phyloP scores from a whole-genome alignment of 2,329 filamentous ascomycete species.

The Ophiobolus disseminans region DNA sequence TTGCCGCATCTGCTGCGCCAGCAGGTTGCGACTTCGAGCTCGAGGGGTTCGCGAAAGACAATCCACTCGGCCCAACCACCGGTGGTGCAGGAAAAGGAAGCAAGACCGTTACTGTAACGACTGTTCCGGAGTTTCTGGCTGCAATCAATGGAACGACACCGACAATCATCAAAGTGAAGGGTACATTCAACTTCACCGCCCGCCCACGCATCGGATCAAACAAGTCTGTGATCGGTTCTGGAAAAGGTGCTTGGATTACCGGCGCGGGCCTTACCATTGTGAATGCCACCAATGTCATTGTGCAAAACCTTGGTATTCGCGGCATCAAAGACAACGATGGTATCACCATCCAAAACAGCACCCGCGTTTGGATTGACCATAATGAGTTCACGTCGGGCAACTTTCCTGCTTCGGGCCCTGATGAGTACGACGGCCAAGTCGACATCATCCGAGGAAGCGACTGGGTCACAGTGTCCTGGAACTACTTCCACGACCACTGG shows the following conservation, averaged over 20 bases:
- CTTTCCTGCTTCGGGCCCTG: constrained; percentile 65
- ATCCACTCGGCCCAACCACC: constrained; percentile 42
- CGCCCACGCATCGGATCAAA: constrained; percentile 57
- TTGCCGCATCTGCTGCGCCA: constrained; percentile 26
- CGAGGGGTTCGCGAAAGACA: constrained; percentile 44
- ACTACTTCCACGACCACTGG: constrained; percentile 65
- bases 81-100: constrained; percentile 39
- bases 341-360: constrained; percentile 65
- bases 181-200: constrained; percentile 51
- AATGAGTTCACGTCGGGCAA: constrained; percentile 69
- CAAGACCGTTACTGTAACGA: constrained; percentile 38
- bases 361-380: constrained; percentile 70
- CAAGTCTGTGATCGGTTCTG: constrained; percentile 50
- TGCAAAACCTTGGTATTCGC: constrained; percentile 67
- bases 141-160: constrained; percentile 36
- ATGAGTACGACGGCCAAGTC: constrained; percentile 68
- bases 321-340: constrained; percentile 66
- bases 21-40: constrained; percentile 33
- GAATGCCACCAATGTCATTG: constrained; percentile 64
- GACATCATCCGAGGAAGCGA: constrained; percentile 70
- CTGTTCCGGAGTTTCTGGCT: constrained; percentile 32
- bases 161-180: constrained; percentile 54
- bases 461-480: constrained; percentile 64
- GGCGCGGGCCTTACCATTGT: constrained; percentile 63
- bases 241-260: constrained; percentile 49